phyloP scores from a whole-genome alignment of 768 basidiomycete species.

The Kwoniella newhampshirensis region DNA sequence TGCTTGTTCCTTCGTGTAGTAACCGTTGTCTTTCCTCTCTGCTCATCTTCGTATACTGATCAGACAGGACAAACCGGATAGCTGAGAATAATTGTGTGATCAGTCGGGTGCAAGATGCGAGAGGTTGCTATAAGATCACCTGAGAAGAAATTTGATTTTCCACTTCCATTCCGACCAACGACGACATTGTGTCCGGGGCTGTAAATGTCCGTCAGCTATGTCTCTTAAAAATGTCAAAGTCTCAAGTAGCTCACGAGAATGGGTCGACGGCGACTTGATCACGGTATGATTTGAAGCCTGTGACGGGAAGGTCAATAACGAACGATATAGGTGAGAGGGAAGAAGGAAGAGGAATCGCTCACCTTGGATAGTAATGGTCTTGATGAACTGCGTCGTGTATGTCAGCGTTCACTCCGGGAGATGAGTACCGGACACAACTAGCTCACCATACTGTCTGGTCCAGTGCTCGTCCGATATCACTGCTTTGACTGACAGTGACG shows the following conservation, averaged over 20 bases:
- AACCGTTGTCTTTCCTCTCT: conserved; percentile 87
- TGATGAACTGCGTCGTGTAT: conserved; percentile 37
- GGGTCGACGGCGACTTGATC: conserved; percentile 71
- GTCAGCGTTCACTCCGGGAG: background rate
- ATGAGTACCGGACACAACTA: background rate
- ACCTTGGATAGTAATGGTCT: conserved; percentile 54
- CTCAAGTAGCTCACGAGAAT: conserved; percentile 64
- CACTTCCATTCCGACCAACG: conserved; percentile 94
- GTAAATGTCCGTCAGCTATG: too few relatives aligned
- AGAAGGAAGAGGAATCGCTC: background rate
- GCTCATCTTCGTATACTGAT: conserved; percentile 94
- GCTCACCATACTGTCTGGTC: conserved; percentile 10
- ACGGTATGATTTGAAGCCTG: conserved; percentile 93
- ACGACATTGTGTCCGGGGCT: conserved; percentile 88
- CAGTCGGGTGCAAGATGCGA: background rate
- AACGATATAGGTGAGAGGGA: background rate
- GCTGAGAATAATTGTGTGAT: conserved; percentile 57
- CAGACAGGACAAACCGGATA: conserved; percentile 94
- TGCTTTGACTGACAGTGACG: background rate
- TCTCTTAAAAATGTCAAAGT: too few relatives aligned
- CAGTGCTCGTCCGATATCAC: background rate
- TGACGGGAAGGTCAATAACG: conserved; percentile 37
- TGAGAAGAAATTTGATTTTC: conserved; percentile 98
- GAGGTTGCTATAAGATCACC: conserved; percentile 58
- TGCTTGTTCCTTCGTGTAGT: conserved; percentile 89